phyloP scores from a whole-genome alignment of 202 grass and related monocot species.

The Musa balbisiana region DNA sequence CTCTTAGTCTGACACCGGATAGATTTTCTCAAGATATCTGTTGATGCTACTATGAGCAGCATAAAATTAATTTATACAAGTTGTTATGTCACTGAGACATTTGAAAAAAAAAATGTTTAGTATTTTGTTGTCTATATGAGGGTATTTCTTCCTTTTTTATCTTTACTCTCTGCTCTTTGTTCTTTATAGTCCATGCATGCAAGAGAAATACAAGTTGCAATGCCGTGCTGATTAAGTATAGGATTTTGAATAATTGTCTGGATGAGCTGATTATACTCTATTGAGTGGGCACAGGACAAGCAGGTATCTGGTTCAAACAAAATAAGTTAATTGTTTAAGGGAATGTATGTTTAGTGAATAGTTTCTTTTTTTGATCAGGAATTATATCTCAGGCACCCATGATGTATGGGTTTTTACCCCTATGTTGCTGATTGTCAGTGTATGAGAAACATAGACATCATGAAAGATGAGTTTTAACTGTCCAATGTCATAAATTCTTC shows the following conservation, averaged over 20 bases:
- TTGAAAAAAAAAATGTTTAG: background rate
- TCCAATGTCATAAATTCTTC: too few species aligned
- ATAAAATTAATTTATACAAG: background rate
- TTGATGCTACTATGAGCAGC: background rate
- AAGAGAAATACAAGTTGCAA: background rate
- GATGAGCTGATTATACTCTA: background rate
- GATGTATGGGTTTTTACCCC: background rate
- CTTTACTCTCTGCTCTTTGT: background rate
- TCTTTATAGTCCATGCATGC: background rate
- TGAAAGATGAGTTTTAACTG: too few species aligned
- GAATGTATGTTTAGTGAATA: background rate
- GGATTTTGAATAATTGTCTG: background rate
- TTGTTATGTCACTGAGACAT: background rate
- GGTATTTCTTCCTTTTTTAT: background rate
- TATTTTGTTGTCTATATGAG: background rate
- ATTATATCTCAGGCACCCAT: background rate
- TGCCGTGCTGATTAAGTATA: background rate
- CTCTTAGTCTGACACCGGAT: background rate
- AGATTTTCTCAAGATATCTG: background rate
- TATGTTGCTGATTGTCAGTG: background rate
- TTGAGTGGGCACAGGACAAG: too few species aligned
- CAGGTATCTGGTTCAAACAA: background rate
- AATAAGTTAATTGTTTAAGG: background rate
- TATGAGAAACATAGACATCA: background rate
- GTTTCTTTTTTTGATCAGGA: background rate